Conservation (phyloP, 2,329 filamentous ascomycete genomes). For the Fusarium foetens region DNA sequence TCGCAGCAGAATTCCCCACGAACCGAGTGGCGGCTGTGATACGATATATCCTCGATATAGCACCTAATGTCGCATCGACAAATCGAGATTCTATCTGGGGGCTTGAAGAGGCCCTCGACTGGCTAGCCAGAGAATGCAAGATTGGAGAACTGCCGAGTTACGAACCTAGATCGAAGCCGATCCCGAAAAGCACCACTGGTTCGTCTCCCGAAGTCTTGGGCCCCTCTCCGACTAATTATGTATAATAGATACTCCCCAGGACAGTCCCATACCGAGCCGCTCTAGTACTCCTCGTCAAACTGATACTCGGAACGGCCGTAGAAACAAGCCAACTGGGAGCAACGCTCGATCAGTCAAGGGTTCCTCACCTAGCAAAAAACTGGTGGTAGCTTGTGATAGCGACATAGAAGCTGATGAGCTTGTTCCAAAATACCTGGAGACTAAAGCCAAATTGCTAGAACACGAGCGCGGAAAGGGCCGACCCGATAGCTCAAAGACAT, state of each 20-base stretch:
- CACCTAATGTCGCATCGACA: constrained; percentile 66
- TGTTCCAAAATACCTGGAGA: constrained; percentile 78
- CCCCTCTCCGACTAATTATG: neutral
- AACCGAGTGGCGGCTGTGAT: constrained; percentile 72
- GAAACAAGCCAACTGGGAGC: constrained; percentile 49
- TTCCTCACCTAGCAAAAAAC: constrained; percentile 53
- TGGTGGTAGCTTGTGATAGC: constrained; percentile 66
- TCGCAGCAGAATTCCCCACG: constrained; percentile 73
- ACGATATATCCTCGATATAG: constrained; percentile 73
- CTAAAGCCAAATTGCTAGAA: constrained; percentile 75
- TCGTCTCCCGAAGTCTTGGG: neutral
- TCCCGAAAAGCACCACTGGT: constrained; percentile 52
- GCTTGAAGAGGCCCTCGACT: constrained; percentile 87
- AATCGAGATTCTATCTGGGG: constrained; percentile 81
- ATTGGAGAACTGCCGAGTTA: constrained; percentile 78
- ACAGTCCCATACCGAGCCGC: constrained; percentile 62
- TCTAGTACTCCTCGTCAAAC: constrained; percentile 59
- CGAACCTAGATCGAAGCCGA: constrained; percentile 56
- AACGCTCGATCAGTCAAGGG: constrained; percentile 40
- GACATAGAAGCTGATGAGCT: constrained; percentile 81
- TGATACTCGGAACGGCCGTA: constrained; percentile 41
- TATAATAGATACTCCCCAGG: constrained; percentile 57
- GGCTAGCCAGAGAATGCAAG: constrained; percentile 82
- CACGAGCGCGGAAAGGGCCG: constrained; percentile 57
- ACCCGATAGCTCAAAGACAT: constrained; percentile 33